Base-by-base conservation (phyloP, 306 rosid genomes). In the Vigna angularis region DNA sequence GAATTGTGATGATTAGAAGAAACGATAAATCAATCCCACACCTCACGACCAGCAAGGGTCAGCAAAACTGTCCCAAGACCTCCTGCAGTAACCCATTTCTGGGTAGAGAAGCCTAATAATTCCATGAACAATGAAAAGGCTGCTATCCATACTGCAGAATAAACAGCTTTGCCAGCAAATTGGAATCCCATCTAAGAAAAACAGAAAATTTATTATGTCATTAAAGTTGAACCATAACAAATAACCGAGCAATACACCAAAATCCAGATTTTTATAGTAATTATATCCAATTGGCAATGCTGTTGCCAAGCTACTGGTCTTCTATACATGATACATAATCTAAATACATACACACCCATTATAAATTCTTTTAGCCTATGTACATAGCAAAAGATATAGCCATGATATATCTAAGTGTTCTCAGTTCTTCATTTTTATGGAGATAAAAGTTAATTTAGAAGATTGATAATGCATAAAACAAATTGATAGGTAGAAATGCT, bases 1-100 rank as follows among this genome's bases (percentile, higher is more conserved):
- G 68, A 40, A 16, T 51, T 32, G 12, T 50, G 56, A 36, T 44
- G 57, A 38, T 49, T 55, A 66, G 18, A 63, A 71, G 36, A 52
- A 67, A 80, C 12, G 59, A 38, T 2, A 68, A 47, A 66, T 71
- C 49, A 40, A 57, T 71, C 49, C 84, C 79, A 73, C 75, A 91
- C 98, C 98, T 95, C 98, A 73, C 98, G 97, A 45, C 98, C 98
- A 49, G 98, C 95, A 80, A 95, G 92, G 59, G 98, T 95, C 89
- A 95, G 73, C 93, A 95, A 85, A 71, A 95, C 98, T 47, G 98
- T 95, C 76, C 98, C 98, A 66, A 95, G 92, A 87, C 98, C 98
- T 85, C 98, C 98, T 32, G 98, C 98, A 63, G 98, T 95, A 52
- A 95, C 90, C 98, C 98, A 95, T 74, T 52, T 92, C 80, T 95